Conservation (phyloP, 73 alveolate species). For the Durusdinium trenchii region DNA sequence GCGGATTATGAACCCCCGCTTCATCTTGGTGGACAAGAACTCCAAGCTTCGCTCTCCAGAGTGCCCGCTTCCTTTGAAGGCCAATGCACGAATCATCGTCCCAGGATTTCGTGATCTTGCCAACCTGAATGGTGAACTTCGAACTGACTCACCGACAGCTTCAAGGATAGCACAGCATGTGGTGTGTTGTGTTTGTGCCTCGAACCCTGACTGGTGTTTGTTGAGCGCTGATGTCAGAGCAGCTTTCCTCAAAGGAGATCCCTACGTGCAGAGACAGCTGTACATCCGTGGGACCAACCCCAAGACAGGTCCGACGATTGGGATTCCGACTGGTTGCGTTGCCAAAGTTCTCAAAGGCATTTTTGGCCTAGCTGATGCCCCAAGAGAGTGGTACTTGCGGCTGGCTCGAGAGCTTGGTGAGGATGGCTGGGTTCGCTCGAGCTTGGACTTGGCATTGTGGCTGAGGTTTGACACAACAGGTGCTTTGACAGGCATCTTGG, state of each 20-base stretch:
- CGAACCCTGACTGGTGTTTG: neutral
- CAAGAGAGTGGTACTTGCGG: neutral
- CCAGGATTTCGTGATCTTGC: conserved; percentile 20
- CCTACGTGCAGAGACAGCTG: neutral
- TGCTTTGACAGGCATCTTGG: neutral
- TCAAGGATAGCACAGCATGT: conserved; percentile 10
- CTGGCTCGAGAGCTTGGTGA: neutral
- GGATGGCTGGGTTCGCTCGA: neutral
- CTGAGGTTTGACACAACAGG: neutral
- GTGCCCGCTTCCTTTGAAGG: neutral
- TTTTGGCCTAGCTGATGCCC: conserved; percentile 19
- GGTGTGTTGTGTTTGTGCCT: neutral
- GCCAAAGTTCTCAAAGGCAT: conserved; percentile 14
- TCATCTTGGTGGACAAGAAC: conserved; percentile 46
- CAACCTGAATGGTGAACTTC: neutral
- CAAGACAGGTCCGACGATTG: neutral
- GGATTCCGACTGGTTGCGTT: neutral
- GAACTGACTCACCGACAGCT: conserved; percentile 25
- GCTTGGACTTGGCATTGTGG: conserved; percentile 7
- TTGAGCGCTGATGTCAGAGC: conserved; percentile 32
- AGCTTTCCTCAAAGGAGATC: conserved; percentile 30
- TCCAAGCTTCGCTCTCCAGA: neutral
- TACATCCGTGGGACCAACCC: neutral
- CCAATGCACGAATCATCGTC: conserved; percentile 19
- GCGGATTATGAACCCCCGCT: conserved; percentile 1